Conservation (phyloP, 305 asterid genomes). For the Fraxinus sp. region DNA sequence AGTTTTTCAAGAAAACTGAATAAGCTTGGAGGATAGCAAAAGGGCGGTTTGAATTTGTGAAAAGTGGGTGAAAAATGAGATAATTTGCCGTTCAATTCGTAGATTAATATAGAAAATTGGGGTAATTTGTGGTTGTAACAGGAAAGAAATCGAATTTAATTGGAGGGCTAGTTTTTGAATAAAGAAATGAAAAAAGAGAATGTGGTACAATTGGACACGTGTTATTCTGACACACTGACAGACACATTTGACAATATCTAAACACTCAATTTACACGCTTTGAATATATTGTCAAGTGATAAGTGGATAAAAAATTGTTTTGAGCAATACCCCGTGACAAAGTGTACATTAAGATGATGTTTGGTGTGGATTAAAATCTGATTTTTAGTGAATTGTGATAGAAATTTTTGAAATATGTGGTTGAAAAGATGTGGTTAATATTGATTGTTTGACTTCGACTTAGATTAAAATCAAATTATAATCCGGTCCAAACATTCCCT, state of each 20-base stretch:
- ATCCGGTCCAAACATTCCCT: too few relatives aligned
- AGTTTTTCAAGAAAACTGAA: constrained; percentile 12
- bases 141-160: neutral
- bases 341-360: too few relatives aligned
- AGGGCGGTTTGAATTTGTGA: neutral
- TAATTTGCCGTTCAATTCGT: neutral
- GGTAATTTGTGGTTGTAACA: neutral
- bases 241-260: neutral
- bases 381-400: too few relatives aligned
- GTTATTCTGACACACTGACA: constrained; percentile 1
- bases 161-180: neutral
- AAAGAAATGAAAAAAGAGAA: neutral
- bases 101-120: neutral
- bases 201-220: constrained; percentile 32
- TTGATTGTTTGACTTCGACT: too few relatives aligned
- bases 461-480: too few relatives aligned
- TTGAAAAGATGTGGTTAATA: too few relatives aligned
- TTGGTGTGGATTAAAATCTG: too few relatives aligned
- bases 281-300: too few relatives aligned
- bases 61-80: neutral
- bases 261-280: too few relatives aligned
- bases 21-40: neutral
- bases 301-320: too few relatives aligned
- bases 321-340: too few relatives aligned
- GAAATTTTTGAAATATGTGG: too few relatives aligned